These are phyloP conservation scores for Aspergillus luchuensis DNA, from an alignment of 2,329 filamentous ascomycete species.

Conservation along the genomic window DNA sequence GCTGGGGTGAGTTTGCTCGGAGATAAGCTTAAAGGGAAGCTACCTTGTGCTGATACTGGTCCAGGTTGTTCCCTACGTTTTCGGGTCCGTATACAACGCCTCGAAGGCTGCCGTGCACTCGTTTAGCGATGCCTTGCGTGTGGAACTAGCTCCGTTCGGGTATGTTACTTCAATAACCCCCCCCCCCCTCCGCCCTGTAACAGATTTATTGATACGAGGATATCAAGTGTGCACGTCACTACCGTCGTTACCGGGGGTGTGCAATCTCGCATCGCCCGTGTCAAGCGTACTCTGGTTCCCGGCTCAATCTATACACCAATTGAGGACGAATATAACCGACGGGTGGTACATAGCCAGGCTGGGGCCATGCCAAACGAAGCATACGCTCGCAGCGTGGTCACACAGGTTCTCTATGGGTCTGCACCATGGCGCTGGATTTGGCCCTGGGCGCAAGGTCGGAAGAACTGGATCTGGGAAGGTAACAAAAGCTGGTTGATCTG, in stretches of 20 bases:
- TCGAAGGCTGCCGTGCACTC: constrained; percentile 62
- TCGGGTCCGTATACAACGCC: constrained; percentile 57
- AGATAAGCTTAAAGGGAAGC: neutral
- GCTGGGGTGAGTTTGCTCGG: constrained; percentile 35
- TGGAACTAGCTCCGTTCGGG: constrained; percentile 57
- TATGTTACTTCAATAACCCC: constrained; percentile 21
- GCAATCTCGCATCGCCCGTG: constrained; percentile 60
- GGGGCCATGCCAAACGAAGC: constrained; percentile 53
- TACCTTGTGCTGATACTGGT: constrained; percentile 1
- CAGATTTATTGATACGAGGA: constrained; percentile 1
- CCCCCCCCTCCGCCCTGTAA: neutral
- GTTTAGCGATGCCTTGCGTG: constrained; percentile 60
- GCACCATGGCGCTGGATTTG: constrained; percentile 54
- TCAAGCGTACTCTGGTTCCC: constrained; percentile 49
- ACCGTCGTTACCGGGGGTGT: constrained; percentile 63
- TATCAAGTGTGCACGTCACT: constrained; percentile 51
- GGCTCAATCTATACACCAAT: constrained; percentile 57
- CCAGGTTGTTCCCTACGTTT: constrained; percentile 48
- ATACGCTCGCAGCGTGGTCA: constrained; percentile 59
- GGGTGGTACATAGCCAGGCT: constrained; percentile 58
- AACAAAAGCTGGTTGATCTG: constrained; percentile 55
- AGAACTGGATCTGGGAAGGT: constrained; percentile 52
- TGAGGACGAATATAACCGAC: constrained; percentile 52
- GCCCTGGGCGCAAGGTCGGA: constrained; percentile 44
- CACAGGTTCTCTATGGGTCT: constrained; percentile 52